Base-by-base conservation (phyloP, 108 stramenopile genomes). In the Discostella stelligeroides region DNA sequence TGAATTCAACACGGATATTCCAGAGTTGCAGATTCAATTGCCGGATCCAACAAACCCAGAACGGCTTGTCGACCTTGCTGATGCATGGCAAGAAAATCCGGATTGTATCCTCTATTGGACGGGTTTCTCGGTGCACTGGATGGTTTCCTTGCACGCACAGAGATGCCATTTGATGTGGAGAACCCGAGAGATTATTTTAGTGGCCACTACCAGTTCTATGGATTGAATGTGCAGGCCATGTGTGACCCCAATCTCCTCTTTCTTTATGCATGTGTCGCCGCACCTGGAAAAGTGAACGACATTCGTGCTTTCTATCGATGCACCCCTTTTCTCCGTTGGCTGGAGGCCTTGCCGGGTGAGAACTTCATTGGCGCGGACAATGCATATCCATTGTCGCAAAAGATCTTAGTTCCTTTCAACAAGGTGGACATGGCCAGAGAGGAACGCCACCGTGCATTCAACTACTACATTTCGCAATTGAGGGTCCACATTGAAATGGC, bases 131-230 rank as follows among this genome's bases (percentile, higher is more conserved):
- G 53, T 13, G 34, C 53, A 40, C 13, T 67, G 11, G 53, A 67
- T 34, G 37, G 65, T 3, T 38, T 13, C 27, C 20, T 53, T 15
- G 23, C 50, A 14, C 50, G 10, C 14, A 67, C 66, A 24, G 38
- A 67, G 42, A 56, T 25, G 53, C 66, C 66, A 15, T 2, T 34
- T 9, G 53, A 55, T 40, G 38, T 55, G 0, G 2, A 7, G 4
- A 67, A 67, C 20, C 50, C 39, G 24, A 30, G 20, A 1, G 66
- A 67, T 54, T 67, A 67, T 39, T 67, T 39, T 2, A 41, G 53
- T 13, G 53, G 34, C 3, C 66, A 67, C 41, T 67, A 67, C 25
- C 51, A 67, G 40, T 25, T 38, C 21, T 67, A 54, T 64, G 63
- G 47, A 10, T n/a, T 64, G 2, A 64, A 64, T 49, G 25, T 27